A percentile compares a stretch with the other conserved stretches of the same genome.
Conservation (phyloP, 2,329 filamentous ascomycete species). For the Chrysoporthe puriensis region DNA sequence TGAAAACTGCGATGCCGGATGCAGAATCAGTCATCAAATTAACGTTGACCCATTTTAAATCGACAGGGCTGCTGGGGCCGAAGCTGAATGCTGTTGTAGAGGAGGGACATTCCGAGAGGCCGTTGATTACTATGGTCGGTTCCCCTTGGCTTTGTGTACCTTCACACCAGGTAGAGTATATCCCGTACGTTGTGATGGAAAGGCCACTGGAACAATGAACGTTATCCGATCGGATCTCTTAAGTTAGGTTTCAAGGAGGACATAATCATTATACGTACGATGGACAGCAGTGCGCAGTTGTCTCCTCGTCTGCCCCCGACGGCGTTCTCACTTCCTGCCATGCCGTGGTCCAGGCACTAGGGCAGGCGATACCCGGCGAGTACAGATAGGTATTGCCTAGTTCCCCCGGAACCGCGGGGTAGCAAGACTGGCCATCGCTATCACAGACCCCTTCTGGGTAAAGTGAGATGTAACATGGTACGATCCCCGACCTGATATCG, state of each 20-base stretch:
- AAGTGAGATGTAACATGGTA: constrained; percentile 22
- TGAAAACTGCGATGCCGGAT: constrained; percentile 20
- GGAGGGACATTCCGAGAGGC: constrained; percentile 24
- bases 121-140: constrained; percentile 22
- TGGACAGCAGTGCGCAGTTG: constrained; percentile 26
- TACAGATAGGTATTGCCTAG: constrained; percentile 24
- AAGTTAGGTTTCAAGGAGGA: neutral
- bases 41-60: constrained; percentile 19
- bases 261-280: constrained; percentile 15
- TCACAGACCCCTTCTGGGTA: constrained; percentile 18
- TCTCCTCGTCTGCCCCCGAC: constrained; percentile 18
- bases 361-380: constrained; percentile 22
- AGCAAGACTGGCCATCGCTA: constrained; percentile 22
- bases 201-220: constrained; percentile 8
- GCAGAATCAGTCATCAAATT: constrained; percentile 12
- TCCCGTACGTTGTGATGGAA: constrained; percentile 20
- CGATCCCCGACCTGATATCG: constrained; percentile 6
- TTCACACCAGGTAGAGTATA: constrained; percentile 27
- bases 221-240: neutral
- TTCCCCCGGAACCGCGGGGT: constrained; percentile 13
- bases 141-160: constrained; percentile 18
- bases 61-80: constrained; percentile 6
- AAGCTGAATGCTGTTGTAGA: constrained; percentile 21
- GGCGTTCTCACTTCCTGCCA: constrained; percentile 23
- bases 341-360: constrained; percentile 23